Conservation (phyloP, 2,329 filamentous ascomycete genomes). For the Cladorrhinum sp. region DNA sequence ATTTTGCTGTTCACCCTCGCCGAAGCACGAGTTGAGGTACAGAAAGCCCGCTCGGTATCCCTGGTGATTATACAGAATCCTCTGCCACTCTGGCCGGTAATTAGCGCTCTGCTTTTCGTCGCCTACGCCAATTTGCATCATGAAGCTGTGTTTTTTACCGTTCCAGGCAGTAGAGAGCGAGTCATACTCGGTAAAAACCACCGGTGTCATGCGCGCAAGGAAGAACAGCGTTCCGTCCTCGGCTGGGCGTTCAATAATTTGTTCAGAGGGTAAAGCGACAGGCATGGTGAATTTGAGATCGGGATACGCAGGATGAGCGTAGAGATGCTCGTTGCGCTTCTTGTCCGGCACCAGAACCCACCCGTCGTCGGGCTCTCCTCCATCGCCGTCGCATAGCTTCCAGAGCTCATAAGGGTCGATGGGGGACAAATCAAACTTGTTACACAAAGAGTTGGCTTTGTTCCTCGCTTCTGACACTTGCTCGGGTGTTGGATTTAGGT, state of each 20-base stretch:
- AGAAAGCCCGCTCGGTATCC: conserved; percentile 18
- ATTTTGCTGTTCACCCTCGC: not conserved
- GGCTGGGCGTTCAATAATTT: not conserved
- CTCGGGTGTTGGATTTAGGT: not conserved
- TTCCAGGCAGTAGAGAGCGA: not conserved
- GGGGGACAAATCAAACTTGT: not conserved
- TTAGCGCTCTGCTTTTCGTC: not conserved
- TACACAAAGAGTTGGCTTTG: not conserved
- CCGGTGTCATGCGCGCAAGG: conserved; percentile 4
- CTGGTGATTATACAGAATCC: conserved; percentile 15
- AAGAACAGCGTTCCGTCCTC: conserved; percentile 4
- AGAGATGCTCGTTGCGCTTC: conserved; percentile 16
- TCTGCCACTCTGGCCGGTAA: conserved; percentile 9
- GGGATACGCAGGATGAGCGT: conserved; percentile 14
- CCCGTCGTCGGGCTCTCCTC: conserved; percentile 9
- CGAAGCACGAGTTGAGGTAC: conserved; percentile 5
- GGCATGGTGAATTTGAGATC: conserved; percentile 16
- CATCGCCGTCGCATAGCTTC: conserved; percentile 1
- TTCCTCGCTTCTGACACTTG: not conserved
- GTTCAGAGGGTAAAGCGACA: conserved; percentile 5
- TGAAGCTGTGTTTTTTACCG: not conserved
- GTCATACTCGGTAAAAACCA: conserved; percentile 4
- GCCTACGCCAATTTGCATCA: conserved; percentile 10
- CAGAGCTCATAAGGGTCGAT: not conserved
- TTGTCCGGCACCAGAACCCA: not conserved